Evolutionary conservation across 2,329 filamentous ascomycete genomes (phyloP), one percentile per base, ranked within the genome.

Genomic region (Ceratocystis colombiana): DNA sequence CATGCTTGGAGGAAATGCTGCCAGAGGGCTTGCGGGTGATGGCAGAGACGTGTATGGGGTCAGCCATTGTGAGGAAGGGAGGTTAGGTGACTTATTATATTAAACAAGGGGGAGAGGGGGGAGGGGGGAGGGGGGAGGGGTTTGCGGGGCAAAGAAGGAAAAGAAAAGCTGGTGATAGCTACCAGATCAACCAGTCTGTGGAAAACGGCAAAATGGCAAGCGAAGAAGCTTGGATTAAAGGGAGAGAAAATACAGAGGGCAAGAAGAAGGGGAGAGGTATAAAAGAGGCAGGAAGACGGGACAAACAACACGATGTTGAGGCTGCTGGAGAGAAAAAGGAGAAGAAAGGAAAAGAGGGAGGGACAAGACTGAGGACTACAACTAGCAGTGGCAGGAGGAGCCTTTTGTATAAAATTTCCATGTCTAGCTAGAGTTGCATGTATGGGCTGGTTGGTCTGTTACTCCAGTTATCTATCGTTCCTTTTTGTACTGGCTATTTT

Each of bases 201-300:
- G 12, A 53, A 22, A 53, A 53, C 25, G 48, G 25, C 48, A 53
- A 53, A 37, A 3, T 41, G 37, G 48, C 37, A 12, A 12, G 37
- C 48, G 3, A 53, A 10, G 8, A 25, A 15, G 48, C 48, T 53
- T 53, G 48, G 1, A 53, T 53, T 53, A 25, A 15, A 53, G 37
- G 37, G 37, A 41, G 37, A 41, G 37, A 15, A 53, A 76, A 73
- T 69, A 75, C 78, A 67, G 72, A 76, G 64, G 70, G 69, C 68
- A 79, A 79, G 65, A 76, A 74, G 33, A 67, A 70, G 69, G 28
- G 25, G 62, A 8, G 53, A 17, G 15, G 53, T 15, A 5, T 8
- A 30, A 17, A 17, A 33, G 53, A n/a, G 53, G 6, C 7, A 8
- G 5, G 28, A 62, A 37, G 53, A 33, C 53, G 25, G 61, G 48